A percentile compares a stretch with the other conserved stretches of the same genome.
phyloP scores from a whole-genome alignment of 1,139 yeast genomes.

The Diutina siamensis region DNA sequence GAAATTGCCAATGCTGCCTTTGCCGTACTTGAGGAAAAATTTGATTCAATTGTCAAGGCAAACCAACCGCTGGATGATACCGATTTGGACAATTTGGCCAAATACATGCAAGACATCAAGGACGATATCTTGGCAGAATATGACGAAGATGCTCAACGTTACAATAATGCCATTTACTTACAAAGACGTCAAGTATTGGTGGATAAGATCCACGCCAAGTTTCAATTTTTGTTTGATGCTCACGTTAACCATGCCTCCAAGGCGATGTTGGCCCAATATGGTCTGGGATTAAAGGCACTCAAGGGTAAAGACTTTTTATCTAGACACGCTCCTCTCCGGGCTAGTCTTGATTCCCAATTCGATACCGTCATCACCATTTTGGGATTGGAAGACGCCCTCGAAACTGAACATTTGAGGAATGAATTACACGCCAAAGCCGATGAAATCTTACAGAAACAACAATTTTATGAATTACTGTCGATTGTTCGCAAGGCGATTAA shows the following conservation, averaged over 20 bases:
- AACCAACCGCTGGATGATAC: conserved; percentile 7
- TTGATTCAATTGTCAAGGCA: conserved; percentile 9
- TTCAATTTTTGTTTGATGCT: conserved; percentile 31
- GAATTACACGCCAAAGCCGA: conserved; percentile 15
- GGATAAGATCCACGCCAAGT: conserved; percentile 32
- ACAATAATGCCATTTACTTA: conserved; percentile 50
- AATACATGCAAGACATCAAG: conserved; percentile 28
- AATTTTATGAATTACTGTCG: conserved; percentile 32
- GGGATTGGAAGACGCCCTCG: conserved; percentile 17
- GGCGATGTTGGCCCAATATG: conserved; percentile 9
- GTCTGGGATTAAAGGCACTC: conserved; percentile 11
- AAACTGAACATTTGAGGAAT: conserved; percentile 10
- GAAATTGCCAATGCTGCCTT: conserved; percentile 55
- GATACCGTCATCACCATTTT: conserved; percentile 12
- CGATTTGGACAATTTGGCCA: conserved; percentile 30
- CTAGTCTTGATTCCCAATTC: conserved; percentile 8
- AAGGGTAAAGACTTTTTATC: conserved; percentile 15
- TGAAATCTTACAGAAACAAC: conserved; percentile 24
- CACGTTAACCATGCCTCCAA: conserved; percentile 16
- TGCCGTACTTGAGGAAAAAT: conserved; percentile 31
- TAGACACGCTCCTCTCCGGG: conserved; percentile 4
- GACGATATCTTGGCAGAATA: conserved; percentile 38
- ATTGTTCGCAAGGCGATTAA: conserved; percentile 27
- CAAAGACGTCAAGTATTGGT: conserved; percentile 44
- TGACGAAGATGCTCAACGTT: conserved; percentile 64